phyloP scores from a whole-genome alignment of 257 asterid species.

The Dorcoceras hygrometricum region DNA sequence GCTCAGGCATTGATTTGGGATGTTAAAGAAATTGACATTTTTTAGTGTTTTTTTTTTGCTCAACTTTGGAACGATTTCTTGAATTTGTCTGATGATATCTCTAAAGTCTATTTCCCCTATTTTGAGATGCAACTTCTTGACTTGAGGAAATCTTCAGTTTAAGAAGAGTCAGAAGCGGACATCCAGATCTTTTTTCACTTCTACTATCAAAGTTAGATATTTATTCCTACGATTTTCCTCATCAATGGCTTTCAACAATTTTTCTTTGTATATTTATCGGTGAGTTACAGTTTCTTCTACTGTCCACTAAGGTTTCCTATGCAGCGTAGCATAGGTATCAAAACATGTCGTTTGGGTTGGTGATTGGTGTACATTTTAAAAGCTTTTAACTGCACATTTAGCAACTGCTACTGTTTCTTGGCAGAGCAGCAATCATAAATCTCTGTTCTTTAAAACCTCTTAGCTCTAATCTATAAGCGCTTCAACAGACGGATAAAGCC shows the following conservation, averaged over 20 bases:
- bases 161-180: neutral
- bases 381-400: no score
- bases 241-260: neutral
- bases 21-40: neutral
- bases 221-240: neutral
- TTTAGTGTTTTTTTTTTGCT: neutral
- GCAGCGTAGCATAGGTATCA: neutral
- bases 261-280: no score
- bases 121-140: neutral
- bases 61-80: neutral
- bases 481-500: slow-evolving; percentile 82
- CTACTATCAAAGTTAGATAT: neutral
- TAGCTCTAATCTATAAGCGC: neutral
- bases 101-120: neutral
- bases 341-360: neutral
- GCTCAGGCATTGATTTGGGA: slow-evolving; percentile 8
- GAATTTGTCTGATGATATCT: neutral
- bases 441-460: neutral
- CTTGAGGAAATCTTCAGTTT: neutral
- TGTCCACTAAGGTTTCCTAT: neutral
- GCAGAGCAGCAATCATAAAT: neutral
- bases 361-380: no score
- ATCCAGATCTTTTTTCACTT: neutral
- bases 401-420: neutral
- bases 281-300: neutral